Conservation (phyloP, 2,329 filamentous ascomycete genomes). For the Corynespora cassiicola region DNA sequence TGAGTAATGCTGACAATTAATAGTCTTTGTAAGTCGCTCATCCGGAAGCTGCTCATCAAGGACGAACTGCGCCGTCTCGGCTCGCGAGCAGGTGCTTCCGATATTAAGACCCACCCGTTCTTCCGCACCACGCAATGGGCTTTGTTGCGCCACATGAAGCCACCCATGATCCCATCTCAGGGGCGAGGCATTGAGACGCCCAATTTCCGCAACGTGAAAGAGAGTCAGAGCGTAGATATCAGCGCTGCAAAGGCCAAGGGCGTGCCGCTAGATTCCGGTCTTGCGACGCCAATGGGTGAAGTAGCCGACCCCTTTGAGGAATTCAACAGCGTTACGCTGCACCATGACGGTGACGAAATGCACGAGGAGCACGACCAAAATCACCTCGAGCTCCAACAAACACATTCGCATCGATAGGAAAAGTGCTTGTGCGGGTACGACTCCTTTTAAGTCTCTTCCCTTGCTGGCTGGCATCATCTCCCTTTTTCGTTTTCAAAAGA, state of each 20-base stretch:
- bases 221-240: slow-evolving; percentile 93
- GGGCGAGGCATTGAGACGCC: slow-evolving; percentile 90
- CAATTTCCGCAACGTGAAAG: slow-evolving; percentile 98
- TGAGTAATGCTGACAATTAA: slow-evolving; percentile 35
- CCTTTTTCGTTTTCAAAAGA: slow-evolving; percentile 14
- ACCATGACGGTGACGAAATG: slow-evolving; percentile 88
- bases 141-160: slow-evolving; percentile 95
- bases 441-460: slow-evolving; percentile 3
- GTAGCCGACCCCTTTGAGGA: slow-evolving; percentile 92
- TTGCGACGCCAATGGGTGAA: slow-evolving; percentile 85
- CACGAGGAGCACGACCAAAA: slow-evolving; percentile 44
- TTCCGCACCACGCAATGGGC: slow-evolving; percentile 98
- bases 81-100: slow-evolving; percentile 91
- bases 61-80: slow-evolving; percentile 93
- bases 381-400: slow-evolving; percentile 28
- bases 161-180: slow-evolving; percentile 92
- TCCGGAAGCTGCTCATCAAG: slow-evolving; percentile 96
- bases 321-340: slow-evolving; percentile 97
- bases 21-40: slow-evolving; percentile 94
- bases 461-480: slow-evolving; percentile 6
- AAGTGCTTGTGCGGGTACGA: not conserved
- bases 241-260: slow-evolving; percentile 66
- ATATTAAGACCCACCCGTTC: slow-evolving; percentile 96
- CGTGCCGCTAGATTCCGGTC: slow-evolving; percentile 83
- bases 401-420: slow-evolving; percentile 29